Conservation (phyloP, 2,329 filamentous ascomycete species). For the Epichloe gansuensis region DNA sequence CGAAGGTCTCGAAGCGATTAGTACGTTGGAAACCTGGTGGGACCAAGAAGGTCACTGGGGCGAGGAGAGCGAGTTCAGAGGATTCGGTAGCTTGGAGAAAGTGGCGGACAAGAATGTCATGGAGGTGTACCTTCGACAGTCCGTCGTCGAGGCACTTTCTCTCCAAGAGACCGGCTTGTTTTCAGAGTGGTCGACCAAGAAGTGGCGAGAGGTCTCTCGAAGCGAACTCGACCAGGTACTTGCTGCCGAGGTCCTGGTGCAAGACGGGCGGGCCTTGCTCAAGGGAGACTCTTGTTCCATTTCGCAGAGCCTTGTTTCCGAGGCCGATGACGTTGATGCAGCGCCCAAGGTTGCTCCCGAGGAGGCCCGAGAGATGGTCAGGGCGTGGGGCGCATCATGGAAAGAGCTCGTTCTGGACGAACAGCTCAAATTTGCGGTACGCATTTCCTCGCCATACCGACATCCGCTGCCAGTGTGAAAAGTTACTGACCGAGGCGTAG, state of each 20-base stretch:
- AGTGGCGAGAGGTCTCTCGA: conserved; percentile 20
- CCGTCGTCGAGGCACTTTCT: conserved; percentile 38
- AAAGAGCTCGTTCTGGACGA: conserved; percentile 44
- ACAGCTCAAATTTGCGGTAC: conserved; percentile 60
- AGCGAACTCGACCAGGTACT: conserved; percentile 23
- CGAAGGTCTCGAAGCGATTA: conserved; percentile 34
- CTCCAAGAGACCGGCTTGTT: conserved; percentile 23
- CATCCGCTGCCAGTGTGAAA: too few relatives aligned
- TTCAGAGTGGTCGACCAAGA: conserved; percentile 19
- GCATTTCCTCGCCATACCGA: conserved; percentile 17
- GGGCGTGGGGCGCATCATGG: conserved; percentile 43
- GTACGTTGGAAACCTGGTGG: conserved; percentile 39
- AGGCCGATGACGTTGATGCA: conserved; percentile 14
- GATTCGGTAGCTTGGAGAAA: conserved; percentile 29
- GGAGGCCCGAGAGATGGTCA: conserved; percentile 29
- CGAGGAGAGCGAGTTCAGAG: conserved; percentile 28
- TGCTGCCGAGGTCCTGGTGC: conserved; percentile 24
- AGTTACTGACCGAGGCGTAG: conserved; percentile 29
- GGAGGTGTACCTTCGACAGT: conserved; percentile 35
- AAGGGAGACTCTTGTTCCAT: conserved; percentile 24
- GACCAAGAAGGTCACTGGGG: conserved; percentile 39
- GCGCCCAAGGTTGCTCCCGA: conserved; percentile 18
- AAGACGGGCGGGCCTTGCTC: conserved; percentile 28
- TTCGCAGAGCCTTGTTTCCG: conserved; percentile 19
- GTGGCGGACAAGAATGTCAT: conserved; percentile 31